These are phyloP conservation scores for Vanilla planifolia DNA, from an alignment of 106 monocot species.

Conservation along the genomic window DNA sequence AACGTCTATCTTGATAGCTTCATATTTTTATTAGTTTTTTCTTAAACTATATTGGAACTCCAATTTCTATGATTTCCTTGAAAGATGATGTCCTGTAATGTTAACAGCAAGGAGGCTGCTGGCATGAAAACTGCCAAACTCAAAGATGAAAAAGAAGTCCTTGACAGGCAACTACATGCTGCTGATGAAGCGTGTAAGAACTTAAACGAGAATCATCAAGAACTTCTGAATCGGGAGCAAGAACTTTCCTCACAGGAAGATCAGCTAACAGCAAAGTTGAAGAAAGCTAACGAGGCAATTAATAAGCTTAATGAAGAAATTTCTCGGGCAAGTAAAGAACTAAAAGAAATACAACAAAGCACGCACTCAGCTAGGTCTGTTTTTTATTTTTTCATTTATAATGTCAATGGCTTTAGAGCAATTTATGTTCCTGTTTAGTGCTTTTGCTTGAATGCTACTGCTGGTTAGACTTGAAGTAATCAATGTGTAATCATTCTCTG, in stretches of 20 bases:
- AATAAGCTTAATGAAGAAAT: conserved; percentile 56
- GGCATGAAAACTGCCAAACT: conserved; percentile 91
- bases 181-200: conserved; percentile 79
- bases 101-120: conserved; percentile 86
- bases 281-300: conserved; percentile 38
- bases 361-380: conserved; percentile 66
- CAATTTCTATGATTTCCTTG: neutral
- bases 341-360: conserved; percentile 33
- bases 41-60: neutral
- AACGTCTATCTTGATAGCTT: neutral
- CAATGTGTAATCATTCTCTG: too few relatives aligned
- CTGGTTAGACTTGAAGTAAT: too few relatives aligned
- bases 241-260: conserved; percentile 70
- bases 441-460: neutral
- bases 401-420: conserved; percentile 2
- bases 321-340: conserved; percentile 43
- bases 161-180: conserved; percentile 81
- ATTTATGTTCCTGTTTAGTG: neutral
- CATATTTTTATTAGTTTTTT: neutral
- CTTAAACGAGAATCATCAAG: conserved; percentile 85
- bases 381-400: neutral
- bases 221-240: conserved; percentile 55
- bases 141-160: conserved; percentile 95
- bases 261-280: conserved; percentile 50
- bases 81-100: neutral